These are phyloP conservation scores for Pseudocercospora musae DNA, from an alignment of 2,329 filamentous ascomycete species.

Conservation along the genomic window DNA sequence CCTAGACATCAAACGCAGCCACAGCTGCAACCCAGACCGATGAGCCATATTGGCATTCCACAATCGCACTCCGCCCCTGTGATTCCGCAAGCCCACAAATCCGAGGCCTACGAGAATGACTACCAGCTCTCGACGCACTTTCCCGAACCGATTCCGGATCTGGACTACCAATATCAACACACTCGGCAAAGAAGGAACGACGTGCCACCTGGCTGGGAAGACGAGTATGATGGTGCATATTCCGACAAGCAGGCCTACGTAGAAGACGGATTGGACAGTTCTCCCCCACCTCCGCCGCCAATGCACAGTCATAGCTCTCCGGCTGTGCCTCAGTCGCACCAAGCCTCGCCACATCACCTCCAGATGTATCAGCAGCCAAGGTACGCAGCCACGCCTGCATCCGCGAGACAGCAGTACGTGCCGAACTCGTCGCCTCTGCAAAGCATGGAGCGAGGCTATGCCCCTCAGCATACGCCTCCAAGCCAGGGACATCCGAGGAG, in stretches of 20 bases:
- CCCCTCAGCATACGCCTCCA: constrained; percentile 24
- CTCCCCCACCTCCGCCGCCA: constrained; percentile 36
- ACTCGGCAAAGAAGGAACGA: constrained; percentile 28
- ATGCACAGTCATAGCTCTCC: constrained; percentile 38
- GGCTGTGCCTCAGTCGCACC: constrained; percentile 25
- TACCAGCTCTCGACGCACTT: constrained; percentile 31
- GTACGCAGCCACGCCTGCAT: constrained; percentile 26
- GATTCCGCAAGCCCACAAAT: constrained; percentile 54
- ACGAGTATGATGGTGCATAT: constrained; percentile 28
- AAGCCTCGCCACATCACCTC: constrained; percentile 13
- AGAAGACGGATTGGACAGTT: constrained; percentile 23
- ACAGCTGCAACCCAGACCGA: constrained; percentile 24
- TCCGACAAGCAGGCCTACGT: constrained; percentile 21
- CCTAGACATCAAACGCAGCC: constrained; percentile 22
- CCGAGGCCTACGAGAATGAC: constrained; percentile 26
- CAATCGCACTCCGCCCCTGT: constrained; percentile 49
- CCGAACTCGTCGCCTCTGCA: constrained; percentile 32
- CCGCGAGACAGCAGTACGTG: constrained; percentile 25
- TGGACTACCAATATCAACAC: constrained; percentile 34
- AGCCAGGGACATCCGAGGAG: constrained; percentile 21
- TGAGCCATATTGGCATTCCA: constrained; percentile 30
- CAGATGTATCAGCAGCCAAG: constrained; percentile 20
- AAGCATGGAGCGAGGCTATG: constrained; percentile 30
- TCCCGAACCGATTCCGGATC: constrained; percentile 34
- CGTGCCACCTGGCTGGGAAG: constrained; percentile 29